Evolutionary conservation across 106 monocot species (phyloP).

Genomic region (Chionographis japonica): DNA sequence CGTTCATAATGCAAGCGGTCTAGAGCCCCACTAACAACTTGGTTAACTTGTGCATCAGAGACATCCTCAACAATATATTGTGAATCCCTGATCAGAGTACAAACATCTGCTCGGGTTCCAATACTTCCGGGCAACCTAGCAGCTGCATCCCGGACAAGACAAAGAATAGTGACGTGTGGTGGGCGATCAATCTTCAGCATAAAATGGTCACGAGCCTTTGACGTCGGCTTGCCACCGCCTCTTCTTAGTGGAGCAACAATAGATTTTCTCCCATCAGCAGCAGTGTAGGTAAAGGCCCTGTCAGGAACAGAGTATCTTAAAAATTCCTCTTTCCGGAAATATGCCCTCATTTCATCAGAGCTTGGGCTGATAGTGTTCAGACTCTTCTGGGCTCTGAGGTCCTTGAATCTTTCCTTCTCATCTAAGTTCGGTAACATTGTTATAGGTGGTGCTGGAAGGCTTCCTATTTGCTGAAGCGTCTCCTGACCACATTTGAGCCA

Average conservation of each 20-base stretch:
- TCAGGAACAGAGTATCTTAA: constrained; percentile 89
- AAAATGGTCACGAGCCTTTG: constrained; percentile 93
- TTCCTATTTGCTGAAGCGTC: constrained; percentile 88
- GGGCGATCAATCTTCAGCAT: constrained; percentile 89
- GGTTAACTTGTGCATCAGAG: constrained; percentile 70
- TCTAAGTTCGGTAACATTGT: constrained; percentile 38
- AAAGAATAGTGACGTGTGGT: constrained; percentile 93
- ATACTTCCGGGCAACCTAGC: constrained; percentile 89
- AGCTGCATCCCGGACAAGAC: constrained; percentile 93
- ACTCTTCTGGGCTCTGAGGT: constrained; percentile 90
- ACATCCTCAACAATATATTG: constrained; percentile 88
- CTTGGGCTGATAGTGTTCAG: constrained; percentile 73
- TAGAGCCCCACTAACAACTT: constrained; percentile 94
- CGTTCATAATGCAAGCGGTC: constrained; percentile 96
- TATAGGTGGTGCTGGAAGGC: constrained; percentile 74
- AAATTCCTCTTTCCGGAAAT: constrained; percentile 77
- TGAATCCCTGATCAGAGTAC: constrained; percentile 87
- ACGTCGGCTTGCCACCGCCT: constrained; percentile 93
- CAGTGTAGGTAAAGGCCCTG: constrained; percentile 86
- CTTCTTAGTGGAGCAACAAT: constrained; percentile 92
- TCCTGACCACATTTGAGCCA: constrained; percentile 94
- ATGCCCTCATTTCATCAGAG: constrained; percentile 76
- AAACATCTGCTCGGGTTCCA: constrained; percentile 96
- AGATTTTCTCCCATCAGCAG: constrained; percentile 80
- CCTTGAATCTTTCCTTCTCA: constrained; percentile 92